These are phyloP conservation scores for Aspergillus flavus DNA, from an alignment of 2,329 filamentous ascomycete species.

Conservation along the genomic window DNA sequence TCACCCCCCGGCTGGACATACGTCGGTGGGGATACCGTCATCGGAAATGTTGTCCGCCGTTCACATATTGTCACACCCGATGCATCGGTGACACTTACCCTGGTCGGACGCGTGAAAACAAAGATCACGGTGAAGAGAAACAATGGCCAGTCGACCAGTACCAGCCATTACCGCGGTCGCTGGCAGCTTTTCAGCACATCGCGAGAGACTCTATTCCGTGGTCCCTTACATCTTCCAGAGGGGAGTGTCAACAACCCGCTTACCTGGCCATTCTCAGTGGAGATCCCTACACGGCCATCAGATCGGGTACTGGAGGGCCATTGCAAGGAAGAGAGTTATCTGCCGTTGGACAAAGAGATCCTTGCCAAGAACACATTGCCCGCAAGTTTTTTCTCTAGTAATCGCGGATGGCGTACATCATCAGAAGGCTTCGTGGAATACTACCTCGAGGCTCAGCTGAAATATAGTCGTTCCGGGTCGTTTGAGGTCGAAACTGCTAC, in stretches of 20 bases:
- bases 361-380: slow-evolving; percentile 13
- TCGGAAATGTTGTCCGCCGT: slow-evolving; percentile 21
- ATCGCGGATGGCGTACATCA: background rate
- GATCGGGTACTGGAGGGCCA: background rate
- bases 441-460: slow-evolving; percentile 33
- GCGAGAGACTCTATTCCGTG: slow-evolving; percentile 12
- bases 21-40: slow-evolving; percentile 22
- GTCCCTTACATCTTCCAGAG: slow-evolving; percentile 21
- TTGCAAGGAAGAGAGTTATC: slow-evolving; percentile 13
- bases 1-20: slow-evolving; percentile 20
- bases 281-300: slow-evolving; percentile 15
- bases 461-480: slow-evolving; percentile 6
- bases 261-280: slow-evolving; percentile 21
- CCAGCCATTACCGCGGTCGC: slow-evolving; percentile 8
- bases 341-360: slow-evolving; percentile 13
- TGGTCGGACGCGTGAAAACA: slow-evolving; percentile 17
- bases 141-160: background rate
- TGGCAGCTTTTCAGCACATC: slow-evolving; percentile 14
- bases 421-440: slow-evolving; percentile 42
- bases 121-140: slow-evolving; percentile 12
- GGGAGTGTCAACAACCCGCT: slow-evolving; percentile 8
- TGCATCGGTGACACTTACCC: slow-evolving; percentile 15
- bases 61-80: slow-evolving; percentile 20
- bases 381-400: slow-evolving; percentile 14
- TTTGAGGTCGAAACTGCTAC: slow-evolving; percentile 11